A percentile compares a stretch with the other conserved stretches of the same genome.
phyloP scores from a whole-genome alignment of 164 flowering plant genomes.

The Buxus sempervirens region DNA sequence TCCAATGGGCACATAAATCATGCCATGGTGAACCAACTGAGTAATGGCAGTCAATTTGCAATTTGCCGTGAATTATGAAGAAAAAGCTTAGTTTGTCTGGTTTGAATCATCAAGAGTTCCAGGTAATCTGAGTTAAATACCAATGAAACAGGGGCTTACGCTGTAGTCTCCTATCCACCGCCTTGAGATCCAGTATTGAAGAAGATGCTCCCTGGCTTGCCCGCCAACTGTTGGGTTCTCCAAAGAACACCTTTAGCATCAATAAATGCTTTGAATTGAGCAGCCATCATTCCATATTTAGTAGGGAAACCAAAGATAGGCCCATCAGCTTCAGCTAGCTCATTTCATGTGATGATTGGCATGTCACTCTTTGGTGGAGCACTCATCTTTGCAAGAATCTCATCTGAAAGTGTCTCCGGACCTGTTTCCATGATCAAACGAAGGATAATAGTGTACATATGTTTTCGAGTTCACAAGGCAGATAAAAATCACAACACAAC shows the following conservation, averaged over 20 bases:
- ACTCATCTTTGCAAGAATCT: constrained; percentile 78
- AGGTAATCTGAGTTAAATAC: neutral
- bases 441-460: too few species aligned
- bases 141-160: constrained; percentile 42
- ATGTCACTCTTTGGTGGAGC: constrained; percentile 82
- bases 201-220: constrained; percentile 89
- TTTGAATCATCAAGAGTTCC: neutral
- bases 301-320: constrained; percentile 88
- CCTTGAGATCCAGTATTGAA: constrained; percentile 89
- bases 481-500: too few species aligned
- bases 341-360: constrained; percentile 60
- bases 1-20: constrained; percentile 86
- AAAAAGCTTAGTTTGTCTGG: neutral
- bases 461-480: too few species aligned
- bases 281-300: constrained; percentile 92
- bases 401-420: constrained; percentile 77
- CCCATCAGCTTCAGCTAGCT: constrained; percentile 87
- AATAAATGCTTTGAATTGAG: constrained; percentile 85
- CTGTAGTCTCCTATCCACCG: constrained; percentile 87
- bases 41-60: constrained; percentile 83
- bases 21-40: constrained; percentile 88
- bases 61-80: neutral
- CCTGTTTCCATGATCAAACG: too few species aligned
- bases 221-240: constrained; percentile 80
- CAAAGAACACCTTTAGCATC: constrained; percentile 88